phyloP scores from a whole-genome alignment of 257 asterid species.

The Solanum corneliomulleri region DNA sequence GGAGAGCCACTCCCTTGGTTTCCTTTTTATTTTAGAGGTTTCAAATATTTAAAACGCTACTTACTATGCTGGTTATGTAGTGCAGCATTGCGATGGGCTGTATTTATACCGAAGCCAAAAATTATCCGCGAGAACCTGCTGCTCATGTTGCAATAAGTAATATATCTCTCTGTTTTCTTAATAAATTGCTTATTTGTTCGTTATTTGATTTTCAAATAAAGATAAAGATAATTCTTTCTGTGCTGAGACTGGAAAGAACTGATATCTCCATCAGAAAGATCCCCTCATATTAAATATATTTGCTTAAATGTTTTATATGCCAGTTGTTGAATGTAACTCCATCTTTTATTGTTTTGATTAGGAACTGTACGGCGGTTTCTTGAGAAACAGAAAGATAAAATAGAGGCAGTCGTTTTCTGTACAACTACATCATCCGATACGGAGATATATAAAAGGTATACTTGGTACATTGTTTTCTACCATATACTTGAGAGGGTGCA shows the following conservation, averaged over 20 bases:
- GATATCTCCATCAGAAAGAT: background rate
- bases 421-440: constrained; percentile 74
- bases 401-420: constrained; percentile 73
- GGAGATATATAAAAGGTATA: constrained; percentile 91
- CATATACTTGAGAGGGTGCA: background rate
- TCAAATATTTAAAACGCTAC: background rate
- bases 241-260: background rate
- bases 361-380: constrained; percentile 93
- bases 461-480: background rate
- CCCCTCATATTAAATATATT: background rate
- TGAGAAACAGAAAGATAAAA: constrained; percentile 86
- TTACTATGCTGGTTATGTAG: constrained; percentile 2
- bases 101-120: constrained; percentile 87
- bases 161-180: constrained; percentile 5
- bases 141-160: constrained; percentile 97
- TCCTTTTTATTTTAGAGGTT: background rate
- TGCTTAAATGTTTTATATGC: background rate
- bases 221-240: background rate
- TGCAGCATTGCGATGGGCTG: constrained; percentile 97
- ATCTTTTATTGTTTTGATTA: constrained; percentile 16
- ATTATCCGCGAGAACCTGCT: constrained; percentile 98
- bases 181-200: background rate
- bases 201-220: background rate
- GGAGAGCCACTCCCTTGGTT: background rate
- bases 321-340: background rate